Evolutionary conservation across 2,329 filamentous ascomycete species (phyloP).

Genomic region (Magnaporthales sp.): DNA sequence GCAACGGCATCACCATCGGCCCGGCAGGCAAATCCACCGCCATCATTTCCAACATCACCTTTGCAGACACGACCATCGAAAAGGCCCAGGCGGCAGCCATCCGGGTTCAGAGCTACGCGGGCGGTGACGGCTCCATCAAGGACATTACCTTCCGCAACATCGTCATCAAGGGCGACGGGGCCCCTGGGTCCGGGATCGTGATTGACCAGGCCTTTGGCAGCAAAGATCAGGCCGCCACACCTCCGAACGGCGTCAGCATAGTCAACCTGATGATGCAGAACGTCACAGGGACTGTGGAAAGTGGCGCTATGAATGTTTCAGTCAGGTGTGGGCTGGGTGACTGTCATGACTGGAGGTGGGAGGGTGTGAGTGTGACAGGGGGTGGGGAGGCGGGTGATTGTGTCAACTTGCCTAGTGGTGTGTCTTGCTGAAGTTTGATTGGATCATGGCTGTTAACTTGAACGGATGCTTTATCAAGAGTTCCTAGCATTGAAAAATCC

Average conservation of each 20-base stretch:
- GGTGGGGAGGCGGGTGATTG: conserved; percentile 16
- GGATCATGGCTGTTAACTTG: no score
- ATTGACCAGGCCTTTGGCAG: conserved; percentile 51
- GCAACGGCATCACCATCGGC: conserved; percentile 51
- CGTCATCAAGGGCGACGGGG: conserved; percentile 35
- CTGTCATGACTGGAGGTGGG: conserved; percentile 27
- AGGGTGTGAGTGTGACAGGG: conserved; percentile 24
- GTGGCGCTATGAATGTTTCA: conserved; percentile 22
- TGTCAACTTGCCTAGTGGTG: background rate
- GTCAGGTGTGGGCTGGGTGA: conserved; percentile 28
- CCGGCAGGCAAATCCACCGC: background rate
- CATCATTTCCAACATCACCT: conserved; percentile 24
- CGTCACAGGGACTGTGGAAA: conserved; percentile 28
- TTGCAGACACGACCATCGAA: conserved; percentile 36
- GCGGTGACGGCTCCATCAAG: conserved; percentile 39
- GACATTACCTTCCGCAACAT: conserved; percentile 45
- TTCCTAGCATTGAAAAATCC: no score
- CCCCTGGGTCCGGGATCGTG: conserved; percentile 39
- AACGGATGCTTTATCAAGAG: no score
- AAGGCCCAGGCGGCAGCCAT: conserved; percentile 41
- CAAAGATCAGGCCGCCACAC: conserved; percentile 27
- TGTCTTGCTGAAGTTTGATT: background rate
- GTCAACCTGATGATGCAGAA: conserved; percentile 29
- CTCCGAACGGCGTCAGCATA: conserved; percentile 37
- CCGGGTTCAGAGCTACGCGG: background rate